Base-by-base conservation (phyloP, 768 basidiomycete genomes). In the Phylloporus sp. region DNA sequence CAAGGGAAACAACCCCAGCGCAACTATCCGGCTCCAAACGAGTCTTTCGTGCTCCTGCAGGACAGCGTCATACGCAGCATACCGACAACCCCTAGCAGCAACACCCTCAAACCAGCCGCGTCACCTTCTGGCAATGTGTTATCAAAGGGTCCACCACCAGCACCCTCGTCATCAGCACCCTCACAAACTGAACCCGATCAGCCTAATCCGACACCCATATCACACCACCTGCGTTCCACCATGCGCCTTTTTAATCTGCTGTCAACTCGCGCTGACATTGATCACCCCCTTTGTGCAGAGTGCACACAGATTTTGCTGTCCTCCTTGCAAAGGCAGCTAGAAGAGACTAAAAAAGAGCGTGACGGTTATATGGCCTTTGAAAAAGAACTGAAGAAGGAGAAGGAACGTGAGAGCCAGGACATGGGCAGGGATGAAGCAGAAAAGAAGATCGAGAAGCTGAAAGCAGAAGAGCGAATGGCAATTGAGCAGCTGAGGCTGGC, bases 331-430 rank as follows among this genome's bases (percentile, higher is more conserved):
- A 79, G 79, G 41, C 85, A 92, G 63, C 76, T 95, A 15, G 92
- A 95, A 51, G 93, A 97, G 72, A 87, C 88, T 3, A 91, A 85
- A 72, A 88, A 85, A 64, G 93, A 97, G 65, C 75, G 93, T 52
- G 94, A 97, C 59, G 92, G 91, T 0, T 97, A 95, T 66, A 84
- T 92, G 55, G 89, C 91, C 0, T 97, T 95, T 63, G 93, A 95
- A 68, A 86, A 86, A 66, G 90, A 94, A 56, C 80, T 90, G 4
- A 78, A 83, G 63, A 90, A 85, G 68, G 88, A 94, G 67, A 81
- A 77, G 57, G 91, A 95, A 58, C 75, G 84, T 40, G 84, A 87
- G 59, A 75, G 74, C 13, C 81, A 82, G 49, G 81, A 79, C 4
- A 61, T 78, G 58, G 80, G 75, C 26, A 80, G 73, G 57, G 85